Evolutionary conservation across 495 filamentous ascomycete genomes (phyloP).

Genomic region (Penicillium bovifimosum): DNA sequence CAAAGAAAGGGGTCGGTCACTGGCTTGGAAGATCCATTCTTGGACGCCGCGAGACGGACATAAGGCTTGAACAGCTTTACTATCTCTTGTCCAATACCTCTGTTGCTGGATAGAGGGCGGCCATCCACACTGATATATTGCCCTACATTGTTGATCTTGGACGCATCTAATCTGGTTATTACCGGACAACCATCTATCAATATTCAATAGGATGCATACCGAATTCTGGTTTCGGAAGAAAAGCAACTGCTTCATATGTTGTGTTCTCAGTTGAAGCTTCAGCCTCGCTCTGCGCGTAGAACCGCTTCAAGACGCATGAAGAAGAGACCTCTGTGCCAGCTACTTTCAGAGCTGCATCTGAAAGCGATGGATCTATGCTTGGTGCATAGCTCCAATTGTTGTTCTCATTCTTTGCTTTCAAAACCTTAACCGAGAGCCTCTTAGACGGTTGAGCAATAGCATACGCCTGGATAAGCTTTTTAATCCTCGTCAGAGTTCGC

Average conservation of each 20-base stretch:
- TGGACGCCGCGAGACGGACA: slow-evolving; percentile 36
- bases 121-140: slow-evolving; percentile 73
- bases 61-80: slow-evolving; percentile 54
- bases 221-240: slow-evolving; percentile 51
- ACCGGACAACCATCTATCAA: neutral
- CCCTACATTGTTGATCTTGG: slow-evolving; percentile 52
- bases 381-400: slow-evolving; percentile 71
- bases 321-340: slow-evolving; percentile 61
- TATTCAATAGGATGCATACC: slow-evolving; percentile 20
- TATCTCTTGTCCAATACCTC: slow-evolving; percentile 65
- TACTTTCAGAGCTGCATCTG: slow-evolving; percentile 64
- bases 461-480: slow-evolving; percentile 66
- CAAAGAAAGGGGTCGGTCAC: slow-evolving; percentile 64
- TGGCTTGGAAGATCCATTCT: slow-evolving; percentile 12
- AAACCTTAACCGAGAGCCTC: slow-evolving; percentile 61
- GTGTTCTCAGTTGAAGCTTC: slow-evolving; percentile 3
- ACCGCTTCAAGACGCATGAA: slow-evolving; percentile 42
- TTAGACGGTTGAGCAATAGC: slow-evolving; percentile 63
- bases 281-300: slow-evolving; percentile 14
- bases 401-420: slow-evolving; percentile 56
- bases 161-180: slow-evolving; percentile 33
- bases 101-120: slow-evolving; percentile 60
- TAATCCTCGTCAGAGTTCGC: slow-evolving; percentile 60
- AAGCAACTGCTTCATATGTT: slow-evolving; percentile 47
- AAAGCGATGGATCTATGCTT: slow-evolving; percentile 43